Evolutionary conservation across 2,329 filamentous ascomycete species (phyloP), one percentile per base, ranked within the genome.

Genomic region (Nemania diffusa): DNA sequence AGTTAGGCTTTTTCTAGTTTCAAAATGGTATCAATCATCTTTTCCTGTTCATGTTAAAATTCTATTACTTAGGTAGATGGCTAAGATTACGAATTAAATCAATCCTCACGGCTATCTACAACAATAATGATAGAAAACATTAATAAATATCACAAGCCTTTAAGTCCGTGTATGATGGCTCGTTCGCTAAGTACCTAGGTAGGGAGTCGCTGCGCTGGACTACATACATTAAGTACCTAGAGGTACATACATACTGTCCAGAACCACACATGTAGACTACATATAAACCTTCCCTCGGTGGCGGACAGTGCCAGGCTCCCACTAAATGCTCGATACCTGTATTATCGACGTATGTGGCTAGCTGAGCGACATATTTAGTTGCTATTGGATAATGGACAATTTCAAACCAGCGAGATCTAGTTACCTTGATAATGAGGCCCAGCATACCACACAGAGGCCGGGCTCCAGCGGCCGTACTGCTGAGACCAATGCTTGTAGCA

Each of bases 1-100:
- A 68, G 68, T 70, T 57, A 26, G 68, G 65, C 22, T 60, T 55
- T 68, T 37, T 62, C 34, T 37, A 64, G 48, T 62, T 56, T 37
- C 32, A 56, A 46, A 67, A 44, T 40, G 34, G 42, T 24, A 61
- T 52, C 42, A 48, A 59, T 58, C 0, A 7, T 48, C 7, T 26
- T 26, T 13, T 7, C 26, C 17, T 52, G 9, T 40, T 24, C 8
- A 15, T 22, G 24, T 32, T 32, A 57, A 57, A 29, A 44, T 17
- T 29, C 1, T 5, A 32, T 32, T 32, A 32, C 29, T 26, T 60
- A 24, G 13, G 26, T 17, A 44, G 24, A 56, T n/a, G 32, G 48
- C 22, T 2, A 37, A 48, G 42, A 24, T 58, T 46, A 37, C 52
- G 26, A 44, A 57, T 40, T 24, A 9, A 50, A 52, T 58, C 37